Percentiles rank a stretch among this genome's conserved stretches.
phyloP scores from a whole-genome alignment of 2,329 filamentous ascomycete genomes.

The Plenodomus tracheiphilus region DNA sequence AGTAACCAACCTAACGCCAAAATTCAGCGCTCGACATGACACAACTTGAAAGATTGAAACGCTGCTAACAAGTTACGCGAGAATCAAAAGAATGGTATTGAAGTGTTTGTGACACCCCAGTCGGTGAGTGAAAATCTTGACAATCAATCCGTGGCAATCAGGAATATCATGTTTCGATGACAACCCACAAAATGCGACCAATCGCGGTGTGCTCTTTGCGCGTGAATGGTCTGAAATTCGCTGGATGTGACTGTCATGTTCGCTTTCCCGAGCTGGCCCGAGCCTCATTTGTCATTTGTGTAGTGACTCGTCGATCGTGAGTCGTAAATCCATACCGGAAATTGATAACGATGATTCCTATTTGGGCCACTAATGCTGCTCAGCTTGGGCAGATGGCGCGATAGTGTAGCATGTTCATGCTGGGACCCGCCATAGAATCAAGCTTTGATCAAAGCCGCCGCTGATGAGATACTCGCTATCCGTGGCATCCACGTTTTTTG shows the following conservation, averaged over 20 bases:
- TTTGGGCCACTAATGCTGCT: neutral
- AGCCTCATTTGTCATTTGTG: no score
- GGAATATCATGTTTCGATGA: no score
- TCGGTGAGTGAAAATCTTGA: no score
- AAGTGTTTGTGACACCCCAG: no score
- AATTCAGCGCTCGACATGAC: neutral
- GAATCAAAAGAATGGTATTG: no score
- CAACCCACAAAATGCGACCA: no score
- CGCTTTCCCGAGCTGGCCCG: no score
- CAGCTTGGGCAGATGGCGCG: neutral
- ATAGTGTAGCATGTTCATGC: neutral
- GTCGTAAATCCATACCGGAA: neutral
- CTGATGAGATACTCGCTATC: slow-evolving; percentile 61
- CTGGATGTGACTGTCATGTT: no score
- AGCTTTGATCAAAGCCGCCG: slow-evolving; percentile 65
- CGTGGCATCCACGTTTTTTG: slow-evolving; percentile 20
- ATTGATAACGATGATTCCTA: neutral
- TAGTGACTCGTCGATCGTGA: no score
- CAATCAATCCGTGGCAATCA: no score
- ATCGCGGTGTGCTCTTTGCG: no score
- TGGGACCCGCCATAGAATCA: neutral
- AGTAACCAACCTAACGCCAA: neutral
- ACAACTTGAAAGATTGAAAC: neutral
- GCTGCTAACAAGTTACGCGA: neutral
- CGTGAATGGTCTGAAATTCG: no score